A percentile compares a stretch with the other conserved stretches of the same genome.
Conservation (phyloP, 2,329 filamentous ascomycete species). For the Paecilomyces fulvus region DNA sequence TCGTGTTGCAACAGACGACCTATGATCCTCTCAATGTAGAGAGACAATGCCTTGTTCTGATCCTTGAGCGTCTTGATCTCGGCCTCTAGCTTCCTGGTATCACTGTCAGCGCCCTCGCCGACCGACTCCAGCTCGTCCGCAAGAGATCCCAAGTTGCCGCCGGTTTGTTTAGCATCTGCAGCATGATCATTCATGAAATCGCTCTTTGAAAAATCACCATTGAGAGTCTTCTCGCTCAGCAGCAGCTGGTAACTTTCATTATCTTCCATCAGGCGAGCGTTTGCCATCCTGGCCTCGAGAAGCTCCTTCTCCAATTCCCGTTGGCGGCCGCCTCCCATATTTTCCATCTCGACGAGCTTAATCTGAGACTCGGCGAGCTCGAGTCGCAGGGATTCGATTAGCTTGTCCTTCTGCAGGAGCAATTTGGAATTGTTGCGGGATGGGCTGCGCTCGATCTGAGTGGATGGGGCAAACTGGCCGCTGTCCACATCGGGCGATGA, state of each 20-base stretch:
- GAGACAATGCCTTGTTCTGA: slow-evolving; percentile 90
- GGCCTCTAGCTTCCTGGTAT: slow-evolving; percentile 59
- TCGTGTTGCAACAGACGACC: slow-evolving; percentile 88
- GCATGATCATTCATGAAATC: slow-evolving; percentile 60
- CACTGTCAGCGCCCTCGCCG: slow-evolving; percentile 50
- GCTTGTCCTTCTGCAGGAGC: slow-evolving; percentile 88
- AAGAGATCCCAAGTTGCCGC: slow-evolving; percentile 47
- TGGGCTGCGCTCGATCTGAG: slow-evolving; percentile 76
- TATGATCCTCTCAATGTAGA: slow-evolving; percentile 99
- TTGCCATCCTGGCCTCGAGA: slow-evolving; percentile 89
- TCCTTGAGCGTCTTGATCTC: slow-evolving; percentile 77
- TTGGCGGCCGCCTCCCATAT: slow-evolving; percentile 77
- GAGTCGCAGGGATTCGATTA: slow-evolving; percentile 84
- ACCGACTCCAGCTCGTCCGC: slow-evolving; percentile 81
- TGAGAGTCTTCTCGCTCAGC: slow-evolving; percentile 88
- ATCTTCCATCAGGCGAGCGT: slow-evolving; percentile 93
- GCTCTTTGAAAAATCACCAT: slow-evolving; percentile 79
- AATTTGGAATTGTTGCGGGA: slow-evolving; percentile 84
- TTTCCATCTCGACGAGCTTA: slow-evolving; percentile 89
- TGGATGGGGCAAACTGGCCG: slow-evolving; percentile 77
- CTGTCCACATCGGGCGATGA: slow-evolving; percentile 58
- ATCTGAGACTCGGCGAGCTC: slow-evolving; percentile 94
- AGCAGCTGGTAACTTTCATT: slow-evolving; percentile 97
- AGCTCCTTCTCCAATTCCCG: slow-evolving; percentile 85
- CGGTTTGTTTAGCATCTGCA: slow-evolving; percentile 39